Evolutionary conservation across 495 filamentous ascomycete species (phyloP).

Genomic region (Aspergillus incahuasiensis): DNA sequence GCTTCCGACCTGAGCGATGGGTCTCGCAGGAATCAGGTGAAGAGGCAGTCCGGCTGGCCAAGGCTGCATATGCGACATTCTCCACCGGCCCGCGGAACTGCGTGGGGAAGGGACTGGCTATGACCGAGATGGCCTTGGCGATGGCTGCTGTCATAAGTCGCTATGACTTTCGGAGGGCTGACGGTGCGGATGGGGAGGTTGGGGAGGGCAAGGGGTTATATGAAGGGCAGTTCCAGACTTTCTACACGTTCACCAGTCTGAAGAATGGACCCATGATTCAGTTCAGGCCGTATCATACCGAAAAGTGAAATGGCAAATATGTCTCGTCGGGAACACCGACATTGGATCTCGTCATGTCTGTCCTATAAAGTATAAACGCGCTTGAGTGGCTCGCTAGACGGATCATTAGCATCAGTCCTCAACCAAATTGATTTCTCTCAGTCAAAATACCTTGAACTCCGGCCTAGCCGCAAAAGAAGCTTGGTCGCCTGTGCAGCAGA

Average conservation of each 20-base stretch:
- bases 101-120: constrained; percentile 56
- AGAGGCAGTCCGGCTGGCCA: not conserved
- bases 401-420: too few relatives aligned
- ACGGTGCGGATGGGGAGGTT: not conserved
- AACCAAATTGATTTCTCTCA: too few relatives aligned
- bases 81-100: constrained; percentile 52
- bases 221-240: not conserved
- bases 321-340: too few relatives aligned
- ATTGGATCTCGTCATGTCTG: too few relatives aligned
- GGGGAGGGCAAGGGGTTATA: not conserved
- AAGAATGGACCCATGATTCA: not conserved
- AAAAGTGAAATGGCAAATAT: not conserved
- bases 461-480: too few relatives aligned
- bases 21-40: constrained; percentile 12
- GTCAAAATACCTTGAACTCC: too few relatives aligned
- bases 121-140: constrained; percentile 19
- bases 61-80: constrained; percentile 55
- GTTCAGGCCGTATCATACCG: not conserved
- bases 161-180: constrained; percentile 8
- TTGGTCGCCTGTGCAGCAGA: too few relatives aligned
- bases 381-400: too few relatives aligned
- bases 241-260: not conserved
- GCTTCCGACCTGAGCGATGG: constrained; percentile 54
- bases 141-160: constrained; percentile 6
- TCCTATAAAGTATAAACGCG: too few relatives aligned